Percentiles rank a stretch among this genome's conserved stretches.
Conservation (phyloP, 75 land plant species). For the Isoetes taiwanensis region DNA sequence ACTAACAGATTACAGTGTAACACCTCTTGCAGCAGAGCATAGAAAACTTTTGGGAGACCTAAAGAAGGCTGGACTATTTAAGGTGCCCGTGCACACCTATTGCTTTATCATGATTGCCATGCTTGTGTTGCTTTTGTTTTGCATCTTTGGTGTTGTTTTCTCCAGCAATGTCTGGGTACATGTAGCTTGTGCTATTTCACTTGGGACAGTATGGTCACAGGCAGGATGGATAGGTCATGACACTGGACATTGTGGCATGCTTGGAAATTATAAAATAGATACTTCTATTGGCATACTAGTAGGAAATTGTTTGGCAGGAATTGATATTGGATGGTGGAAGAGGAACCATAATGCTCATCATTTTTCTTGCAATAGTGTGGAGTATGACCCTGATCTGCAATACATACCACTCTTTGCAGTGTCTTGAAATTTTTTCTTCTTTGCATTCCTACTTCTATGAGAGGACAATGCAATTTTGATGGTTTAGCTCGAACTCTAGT, state of each 20-base stretch:
- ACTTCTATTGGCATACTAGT: constrained; percentile 25
- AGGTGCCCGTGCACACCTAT: constrained; percentile 19
- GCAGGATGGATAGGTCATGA: constrained; percentile 69
- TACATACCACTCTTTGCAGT: constrained; percentile 73
- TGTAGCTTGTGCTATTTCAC: constrained; percentile 23
- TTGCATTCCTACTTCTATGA: constrained; percentile 46
- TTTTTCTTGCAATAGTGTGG: constrained; percentile 54
- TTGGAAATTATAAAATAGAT: constrained; percentile 19
- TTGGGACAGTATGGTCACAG: constrained; percentile 64
- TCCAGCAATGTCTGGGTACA: constrained; percentile 29
- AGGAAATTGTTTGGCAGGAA: constrained; percentile 62
- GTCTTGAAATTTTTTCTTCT: constrained; percentile 39
- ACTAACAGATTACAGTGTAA: constrained; percentile 29
- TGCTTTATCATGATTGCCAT: constrained; percentile 13
- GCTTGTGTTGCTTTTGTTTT: constrained; percentile 16
- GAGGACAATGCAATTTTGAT: constrained; percentile 45
- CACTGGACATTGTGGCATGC: constrained; percentile 51
- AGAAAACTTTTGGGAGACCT: constrained; percentile 33
- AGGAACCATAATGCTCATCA: constrained; percentile 82
- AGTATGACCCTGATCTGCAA: constrained; percentile 73
- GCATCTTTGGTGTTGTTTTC: constrained; percentile 43
- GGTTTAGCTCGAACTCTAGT: constrained; percentile 33
- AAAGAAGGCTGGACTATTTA: constrained; percentile 41
- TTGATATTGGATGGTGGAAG: constrained; percentile 78
- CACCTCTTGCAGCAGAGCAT: constrained; percentile 52